These are phyloP conservation scores for Penicillium sp. DNA, from an alignment of 2,329 filamentous ascomycete species.

Conservation along the genomic window DNA sequence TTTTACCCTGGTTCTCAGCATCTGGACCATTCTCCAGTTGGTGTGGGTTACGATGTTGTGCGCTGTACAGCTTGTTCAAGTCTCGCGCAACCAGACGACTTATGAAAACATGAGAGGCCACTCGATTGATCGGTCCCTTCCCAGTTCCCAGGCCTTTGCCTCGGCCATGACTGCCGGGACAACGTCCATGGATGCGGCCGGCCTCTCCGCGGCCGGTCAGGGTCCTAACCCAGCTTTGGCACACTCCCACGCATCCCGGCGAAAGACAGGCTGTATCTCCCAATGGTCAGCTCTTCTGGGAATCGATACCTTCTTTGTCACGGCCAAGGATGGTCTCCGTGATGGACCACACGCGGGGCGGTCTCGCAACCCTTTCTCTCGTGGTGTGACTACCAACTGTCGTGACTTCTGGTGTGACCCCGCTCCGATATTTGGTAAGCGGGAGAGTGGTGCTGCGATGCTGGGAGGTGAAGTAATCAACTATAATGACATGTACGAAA, in stretches of 20 bases:
- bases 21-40: constrained; percentile 82
- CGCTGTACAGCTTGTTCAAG: constrained; percentile 88
- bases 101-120: constrained; percentile 94
- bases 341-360: constrained; percentile 50
- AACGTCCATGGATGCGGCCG: constrained; percentile 65
- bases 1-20: constrained; percentile 75
- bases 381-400: constrained; percentile 84
- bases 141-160: constrained; percentile 61
- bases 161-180: constrained; percentile 69
- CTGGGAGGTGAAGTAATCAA: constrained; percentile 79
- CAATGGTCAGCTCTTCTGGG: constrained; percentile 85
- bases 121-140: constrained; percentile 57
- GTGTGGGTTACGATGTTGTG: constrained; percentile 98
- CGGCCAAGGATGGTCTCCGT: constrained; percentile 71
- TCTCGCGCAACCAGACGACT: constrained; percentile 89
- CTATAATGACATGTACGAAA: constrained; percentile 88
- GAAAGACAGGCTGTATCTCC: constrained; percentile 64
- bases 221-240: constrained; percentile 60
- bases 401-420: constrained; percentile 96
- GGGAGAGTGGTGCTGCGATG: constrained; percentile 72
- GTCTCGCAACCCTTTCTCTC: constrained; percentile 78
- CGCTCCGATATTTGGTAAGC: constrained; percentile 73
- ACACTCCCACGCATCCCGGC: constrained; percentile 52
- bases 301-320: constrained; percentile 90
- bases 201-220: constrained; percentile 67